Base-by-base conservation (phyloP, 2,329 filamentous ascomycete species). In the Basipetospora chlamydospora region DNA sequence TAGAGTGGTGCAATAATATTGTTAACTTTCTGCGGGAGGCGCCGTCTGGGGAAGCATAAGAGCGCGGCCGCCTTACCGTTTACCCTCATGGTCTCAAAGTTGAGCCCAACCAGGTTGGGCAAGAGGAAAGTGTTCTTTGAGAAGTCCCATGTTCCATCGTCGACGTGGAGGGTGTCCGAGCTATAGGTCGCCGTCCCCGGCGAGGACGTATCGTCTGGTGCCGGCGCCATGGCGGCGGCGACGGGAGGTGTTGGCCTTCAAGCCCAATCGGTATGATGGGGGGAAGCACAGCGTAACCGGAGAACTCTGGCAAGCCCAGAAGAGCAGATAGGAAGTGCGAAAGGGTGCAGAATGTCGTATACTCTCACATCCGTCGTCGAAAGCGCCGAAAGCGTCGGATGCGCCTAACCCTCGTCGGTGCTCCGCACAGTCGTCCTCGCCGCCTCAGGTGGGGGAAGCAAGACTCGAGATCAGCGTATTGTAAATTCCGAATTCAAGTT, bases 71-170 rank as follows among this genome's bases (percentile, higher is more conserved):
- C 15, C 64, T 46, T 60, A 84, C 80, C 83, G 69, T 90, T 90
- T 59, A 85, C 86, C 52, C 70, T 75, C 76, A 83, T 87, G 5
- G 82, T 87, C 34, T 78, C 79, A 53, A 84, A 83, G 52, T 86
- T 83, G 44, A 84, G 58, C 7, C 80, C 81, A 47, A 77, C 64
- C 31, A 90, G 60, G 49, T 86, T 86, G 25, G 83, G 83, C 35
- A 90, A 60, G 37, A 90, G 60, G 52, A 88, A 90, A 13, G 71
- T 76, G 50, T 87, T 84, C 52, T 78, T 78, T 41, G 68, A 65
- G 39, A 79, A 78, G 49, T 87, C 79, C 82, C 83, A 90, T 23
- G 83, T 88, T 16, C 83, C 83, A 52, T 88, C 83, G 43, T 82
- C 82, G 12, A 88, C 81, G 38, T 64, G 67, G 66, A 87, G 64